Base-by-base conservation (phyloP, 129 eudicot genomes). In the Erigeron canadensis region DNA sequence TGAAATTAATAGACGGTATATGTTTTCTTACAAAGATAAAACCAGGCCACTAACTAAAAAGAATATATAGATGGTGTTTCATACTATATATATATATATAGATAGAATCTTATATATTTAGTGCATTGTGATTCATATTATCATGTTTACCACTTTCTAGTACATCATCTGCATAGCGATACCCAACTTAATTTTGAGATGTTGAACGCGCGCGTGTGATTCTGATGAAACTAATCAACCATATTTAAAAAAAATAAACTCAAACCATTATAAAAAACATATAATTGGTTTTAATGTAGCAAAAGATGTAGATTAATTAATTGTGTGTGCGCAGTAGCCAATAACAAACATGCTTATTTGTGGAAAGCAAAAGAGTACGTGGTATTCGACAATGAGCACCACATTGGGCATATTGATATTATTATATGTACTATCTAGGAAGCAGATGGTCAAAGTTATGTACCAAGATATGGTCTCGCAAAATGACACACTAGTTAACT, bases 71-170 rank as follows among this genome's bases (percentile, higher is more conserved):
- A 16, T n/a, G 59, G 67, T 73, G 34, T 47, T 60, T 37, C 13
- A 51, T 43, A 23, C n/a, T n/a, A n/a, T n/a, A n/a, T n/a, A n/a
- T n/a, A n/a, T n/a, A n/a, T n/a, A n/a, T n/a, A n/a, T n/a, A n/a
- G n/a, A 43, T 56, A 56, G 59, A 66, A 65, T 55, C 47, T 17
- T 5, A n/a, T n/a, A n/a, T n/a, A 38, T 4, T 37, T 57, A 67
- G 74, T 75, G 80, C 61, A 57, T 37, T 34, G 51, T 75, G 73
- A 75, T 57, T 67, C 73, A 67, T 67, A 45, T 11, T 10, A 43
- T 51, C 45, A 54, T 65, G 56, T 41, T 41, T 21, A 21, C 68
- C 44, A 55, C 74, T 40, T 39, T 16, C 8, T 11, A 21, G 5
- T 13, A 15, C 19, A 23, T 8, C 62, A 22, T n/a, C 22, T 13